phyloP scores from a whole-genome alignment of 768 basidiomycete genomes.

The Suillus fuscotomentosus region DNA sequence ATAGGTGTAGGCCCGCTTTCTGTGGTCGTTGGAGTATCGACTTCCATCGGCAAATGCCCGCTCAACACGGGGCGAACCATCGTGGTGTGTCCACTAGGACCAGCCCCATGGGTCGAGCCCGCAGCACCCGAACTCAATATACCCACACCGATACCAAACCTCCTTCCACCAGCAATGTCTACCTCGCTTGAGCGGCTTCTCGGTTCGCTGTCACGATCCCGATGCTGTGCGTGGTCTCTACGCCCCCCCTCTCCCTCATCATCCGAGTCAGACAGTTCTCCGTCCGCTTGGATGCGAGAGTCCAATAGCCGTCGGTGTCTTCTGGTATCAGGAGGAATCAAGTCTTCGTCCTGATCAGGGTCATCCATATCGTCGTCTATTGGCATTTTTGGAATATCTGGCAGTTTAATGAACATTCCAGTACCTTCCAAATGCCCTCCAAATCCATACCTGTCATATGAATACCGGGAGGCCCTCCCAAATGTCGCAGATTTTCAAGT shows the following conservation, averaged over 20 bases:
- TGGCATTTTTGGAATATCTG: constrained; percentile 82
- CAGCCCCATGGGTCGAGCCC: constrained; percentile 64
- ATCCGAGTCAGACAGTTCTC: constrained; percentile 94
- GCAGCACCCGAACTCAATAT: constrained; percentile 64
- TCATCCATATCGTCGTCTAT: constrained; percentile 87
- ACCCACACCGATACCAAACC: constrained; percentile 67
- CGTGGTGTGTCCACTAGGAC: constrained; percentile 69
- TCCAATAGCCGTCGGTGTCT: constrained; percentile 79
- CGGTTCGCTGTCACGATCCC: constrained; percentile 46
- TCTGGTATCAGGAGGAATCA: constrained; percentile 73
- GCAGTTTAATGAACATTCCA: not conserved
- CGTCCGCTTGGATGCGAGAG: constrained; percentile 76
- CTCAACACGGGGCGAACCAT: constrained; percentile 29
- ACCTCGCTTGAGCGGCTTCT: constrained; percentile 40
- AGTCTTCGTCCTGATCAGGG: constrained; percentile 78
- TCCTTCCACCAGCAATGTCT: constrained; percentile 43
- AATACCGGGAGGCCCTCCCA: constrained; percentile 87
- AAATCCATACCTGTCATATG: constrained; percentile 75
- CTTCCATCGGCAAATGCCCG: constrained; percentile 31
- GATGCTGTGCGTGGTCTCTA: constrained; percentile 61
- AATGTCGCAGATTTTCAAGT: constrained; percentile 84
- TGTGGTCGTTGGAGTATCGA: constrained; percentile 20
- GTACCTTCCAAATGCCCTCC: not conserved
- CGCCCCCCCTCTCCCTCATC: constrained; percentile 93
- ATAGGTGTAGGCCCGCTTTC: constrained; percentile 17